phyloP scores from a whole-genome alignment of 202 grass and related monocot genomes.

The Saccharum hybrid region DNA sequence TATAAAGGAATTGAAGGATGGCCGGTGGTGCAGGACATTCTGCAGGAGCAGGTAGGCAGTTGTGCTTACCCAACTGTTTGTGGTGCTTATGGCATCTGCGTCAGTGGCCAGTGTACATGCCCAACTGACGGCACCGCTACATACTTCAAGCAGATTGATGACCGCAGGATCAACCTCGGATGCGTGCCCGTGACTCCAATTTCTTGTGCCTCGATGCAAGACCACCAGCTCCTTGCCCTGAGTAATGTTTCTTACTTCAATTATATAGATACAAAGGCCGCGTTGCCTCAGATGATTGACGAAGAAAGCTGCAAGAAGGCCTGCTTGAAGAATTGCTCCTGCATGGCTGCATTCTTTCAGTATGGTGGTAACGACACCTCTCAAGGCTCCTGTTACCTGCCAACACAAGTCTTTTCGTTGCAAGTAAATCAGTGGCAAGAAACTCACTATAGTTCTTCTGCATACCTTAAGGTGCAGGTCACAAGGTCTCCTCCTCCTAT shows the following conservation, averaged over 20 bases:
- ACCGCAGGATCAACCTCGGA: background rate
- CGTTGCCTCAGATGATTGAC: background rate
- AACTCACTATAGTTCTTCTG: slow-evolving; percentile 44
- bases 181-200: slow-evolving; percentile 33
- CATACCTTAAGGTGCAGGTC: slow-evolving; percentile 56
- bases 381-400: slow-evolving; percentile 36
- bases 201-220: slow-evolving; percentile 20
- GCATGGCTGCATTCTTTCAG: slow-evolving; percentile 56
- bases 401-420: slow-evolving; percentile 45
- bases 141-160: slow-evolving; percentile 22
- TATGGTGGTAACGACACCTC: slow-evolving; percentile 36
- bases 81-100: slow-evolving; percentile 36
- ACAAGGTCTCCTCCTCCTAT: background rate
- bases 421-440: slow-evolving; percentile 3
- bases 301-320: slow-evolving; percentile 53
- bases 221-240: slow-evolving; percentile 33
- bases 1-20: background rate
- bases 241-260: slow-evolving; percentile 47
- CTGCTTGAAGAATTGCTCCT: slow-evolving; percentile 58
- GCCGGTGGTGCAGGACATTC: slow-evolving; percentile 17
- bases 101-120: slow-evolving; percentile 9
- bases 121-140: background rate
- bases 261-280: background rate
- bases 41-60: background rate
- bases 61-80: slow-evolving; percentile 38